Evolutionary conservation across 768 basidiomycete species (phyloP).

Genomic region (Rhizopogon salebrosus): DNA sequence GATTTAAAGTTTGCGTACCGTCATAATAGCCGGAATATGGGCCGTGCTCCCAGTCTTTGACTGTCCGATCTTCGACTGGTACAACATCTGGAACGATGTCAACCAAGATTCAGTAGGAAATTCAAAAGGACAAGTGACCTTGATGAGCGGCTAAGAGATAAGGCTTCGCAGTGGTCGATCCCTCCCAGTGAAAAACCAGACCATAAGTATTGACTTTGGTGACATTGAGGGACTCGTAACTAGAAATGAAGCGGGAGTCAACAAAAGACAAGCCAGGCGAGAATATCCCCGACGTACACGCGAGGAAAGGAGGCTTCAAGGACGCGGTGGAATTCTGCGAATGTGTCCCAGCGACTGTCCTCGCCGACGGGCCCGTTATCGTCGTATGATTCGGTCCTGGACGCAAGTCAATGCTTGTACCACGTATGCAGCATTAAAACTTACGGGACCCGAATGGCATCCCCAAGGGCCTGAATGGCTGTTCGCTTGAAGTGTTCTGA

Average conservation of each 20-base stretch:
- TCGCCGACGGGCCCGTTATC: slow-evolving; percentile 37
- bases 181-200: slow-evolving; percentile 52
- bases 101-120: not conserved
- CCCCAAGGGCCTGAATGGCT: slow-evolving; percentile 26
- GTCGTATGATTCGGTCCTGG: slow-evolving; percentile 43
- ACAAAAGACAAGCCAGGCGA: not conserved
- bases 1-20: slow-evolving; percentile 22
- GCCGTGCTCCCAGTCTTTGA: slow-evolving; percentile 50
- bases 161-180: slow-evolving; percentile 46
- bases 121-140: slow-evolving; percentile 17
- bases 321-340: slow-evolving; percentile 8
- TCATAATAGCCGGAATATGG: slow-evolving; percentile 58
- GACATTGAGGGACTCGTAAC: slow-evolving; percentile 42
- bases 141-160: slow-evolving; percentile 48
- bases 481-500: slow-evolving; percentile 28
- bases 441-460: slow-evolving; percentile 34
- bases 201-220: slow-evolving; percentile 57
- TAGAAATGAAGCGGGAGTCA: slow-evolving; percentile 11
- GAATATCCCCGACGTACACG: slow-evolving; percentile 32
- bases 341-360: slow-evolving; percentile 29
- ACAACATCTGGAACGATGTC: slow-evolving; percentile 47
- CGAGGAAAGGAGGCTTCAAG: slow-evolving; percentile 48
- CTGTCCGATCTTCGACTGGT: slow-evolving; percentile 49
- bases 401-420: not conserved
- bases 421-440: slow-evolving; percentile 2